Evolutionary conservation across 257 asterid species (phyloP).

Genomic region (Fraxinus anomala): DNA sequence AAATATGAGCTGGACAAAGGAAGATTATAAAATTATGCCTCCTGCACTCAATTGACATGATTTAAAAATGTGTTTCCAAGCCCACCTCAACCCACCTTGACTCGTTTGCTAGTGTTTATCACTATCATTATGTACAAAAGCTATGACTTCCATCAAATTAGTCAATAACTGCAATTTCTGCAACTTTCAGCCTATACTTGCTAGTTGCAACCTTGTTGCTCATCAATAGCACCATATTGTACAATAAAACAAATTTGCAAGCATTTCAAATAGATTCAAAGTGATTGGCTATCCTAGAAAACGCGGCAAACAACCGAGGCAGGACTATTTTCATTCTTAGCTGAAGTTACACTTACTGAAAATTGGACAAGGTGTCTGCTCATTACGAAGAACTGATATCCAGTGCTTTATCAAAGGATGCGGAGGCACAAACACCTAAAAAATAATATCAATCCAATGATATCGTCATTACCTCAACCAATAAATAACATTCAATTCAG

Average conservation of each 20-base stretch:
- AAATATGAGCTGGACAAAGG: neutral
- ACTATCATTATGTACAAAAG: neutral
- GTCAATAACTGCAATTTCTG: neutral
- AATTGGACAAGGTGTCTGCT: constrained; percentile 77
- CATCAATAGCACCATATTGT: neutral
- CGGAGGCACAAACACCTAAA: constrained; percentile 91
- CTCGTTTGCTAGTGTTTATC: constrained; percentile 2
- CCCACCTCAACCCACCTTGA: neutral
- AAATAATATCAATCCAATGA: neutral
- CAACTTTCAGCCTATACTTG: neutral
- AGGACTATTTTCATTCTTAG: neutral
- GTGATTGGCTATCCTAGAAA: constrained; percentile 1
- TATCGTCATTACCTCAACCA: constrained; percentile 2
- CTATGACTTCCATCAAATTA: constrained; percentile 3
- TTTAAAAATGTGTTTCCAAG: neutral
- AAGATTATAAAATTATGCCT: constrained; percentile 9
- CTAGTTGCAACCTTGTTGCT: neutral
- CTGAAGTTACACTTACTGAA: constrained; percentile 60
- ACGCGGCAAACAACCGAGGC: neutral
- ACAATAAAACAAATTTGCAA: neutral
- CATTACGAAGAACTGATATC: constrained; percentile 93
- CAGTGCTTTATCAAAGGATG: constrained; percentile 97
- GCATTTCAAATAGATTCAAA: constrained; percentile 2
- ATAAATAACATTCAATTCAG: constrained; percentile 12
- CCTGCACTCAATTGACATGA: neutral